Evolutionary conservation across 768 basidiomycete species (phyloP), one percentile per base, ranked within the genome.

Genomic region (Russula emetica): DNA sequence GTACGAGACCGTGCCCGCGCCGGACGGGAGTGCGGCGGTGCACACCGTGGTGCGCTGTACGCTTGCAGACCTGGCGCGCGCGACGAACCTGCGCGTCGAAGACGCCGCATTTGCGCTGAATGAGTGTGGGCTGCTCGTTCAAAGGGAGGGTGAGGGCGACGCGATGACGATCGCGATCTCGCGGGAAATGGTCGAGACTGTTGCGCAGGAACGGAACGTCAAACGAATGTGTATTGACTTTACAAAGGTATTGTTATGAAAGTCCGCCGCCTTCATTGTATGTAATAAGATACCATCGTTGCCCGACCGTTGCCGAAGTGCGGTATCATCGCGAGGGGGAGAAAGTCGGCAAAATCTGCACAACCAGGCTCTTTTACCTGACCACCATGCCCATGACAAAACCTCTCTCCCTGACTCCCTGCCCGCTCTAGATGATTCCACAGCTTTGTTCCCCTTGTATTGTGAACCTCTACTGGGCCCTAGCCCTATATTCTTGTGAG

Each of bases 21-120:
- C 77, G 4, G 86, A 91, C 64, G 91, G 90, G 9, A 84, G 86
- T 63, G 86, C 87, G 6, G 83, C 82, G 40, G 84, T 84, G 7
- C 86, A 93, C 66, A 80, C 89, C 61, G 78, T 82, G 47, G 80
- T 90, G 30, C 76, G 76, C 24, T 92, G 89, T 72, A 86, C 87
- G 22, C 80, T 98, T n/a, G 78, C 77, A 10, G 86, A 91, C 40
- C 84, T 98, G 61, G 87, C 93, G 1, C 78, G 79, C 20, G 90
- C 87, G 32, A 92, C 92, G 53, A 87, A 90, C 74, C 77, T 98
- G 58, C 83, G 91, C 1, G 73, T 86, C 0, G 92, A 97, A 60
- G 96, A 98, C 72, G 84, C 87, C 0, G 88, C 92, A 0, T 94
- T 92, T 74, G 92, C 94, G 2, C 74, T 98, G 68, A 87, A 90